Conservation (phyloP, 1,139 yeast genomes). For the Yamadazyma pseudoaaseri region DNA sequence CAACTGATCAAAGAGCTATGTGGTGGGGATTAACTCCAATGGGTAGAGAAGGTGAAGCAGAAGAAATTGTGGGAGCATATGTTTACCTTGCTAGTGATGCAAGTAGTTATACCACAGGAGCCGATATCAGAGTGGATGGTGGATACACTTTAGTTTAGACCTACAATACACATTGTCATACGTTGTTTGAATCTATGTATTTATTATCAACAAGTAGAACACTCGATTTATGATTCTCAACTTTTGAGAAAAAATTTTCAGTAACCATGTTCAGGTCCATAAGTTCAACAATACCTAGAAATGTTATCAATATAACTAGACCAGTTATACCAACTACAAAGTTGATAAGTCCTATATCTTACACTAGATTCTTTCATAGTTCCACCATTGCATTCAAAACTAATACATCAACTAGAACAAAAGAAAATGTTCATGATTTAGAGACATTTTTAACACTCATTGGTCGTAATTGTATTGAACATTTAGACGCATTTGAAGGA, state of each 20-base stretch:
- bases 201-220: neutral
- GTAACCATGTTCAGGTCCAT: slow-evolving; percentile 9
- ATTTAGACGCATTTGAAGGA: slow-evolving; percentile 66
- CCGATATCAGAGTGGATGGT: slow-evolving; percentile 48
- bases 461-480: slow-evolving; percentile 73
- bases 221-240: neutral
- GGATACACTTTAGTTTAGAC: slow-evolving; percentile 33
- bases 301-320: neutral
- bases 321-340: neutral
- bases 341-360: neutral
- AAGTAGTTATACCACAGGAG: slow-evolving; percentile 42
- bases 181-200: too few species aligned
- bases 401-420: slow-evolving; percentile 43
- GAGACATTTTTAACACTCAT: slow-evolving; percentile 67
- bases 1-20: slow-evolving; percentile 29
- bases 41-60: slow-evolving; percentile 41
- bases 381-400: slow-evolving; percentile 21
- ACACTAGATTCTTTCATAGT: slow-evolving; percentile 12
- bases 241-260: slow-evolving; percentile 8
- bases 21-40: slow-evolving; percentile 41
- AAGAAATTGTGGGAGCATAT: slow-evolving; percentile 44
- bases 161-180: too few species aligned
- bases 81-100: slow-evolving; percentile 42
- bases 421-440: slow-evolving; percentile 68
- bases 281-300: slow-evolving; percentile 7